Evolutionary conservation across 345 rosid genomes (phyloP), one percentile per base, ranked within the genome.

Genomic region (Eucalyptus marginata): DNA sequence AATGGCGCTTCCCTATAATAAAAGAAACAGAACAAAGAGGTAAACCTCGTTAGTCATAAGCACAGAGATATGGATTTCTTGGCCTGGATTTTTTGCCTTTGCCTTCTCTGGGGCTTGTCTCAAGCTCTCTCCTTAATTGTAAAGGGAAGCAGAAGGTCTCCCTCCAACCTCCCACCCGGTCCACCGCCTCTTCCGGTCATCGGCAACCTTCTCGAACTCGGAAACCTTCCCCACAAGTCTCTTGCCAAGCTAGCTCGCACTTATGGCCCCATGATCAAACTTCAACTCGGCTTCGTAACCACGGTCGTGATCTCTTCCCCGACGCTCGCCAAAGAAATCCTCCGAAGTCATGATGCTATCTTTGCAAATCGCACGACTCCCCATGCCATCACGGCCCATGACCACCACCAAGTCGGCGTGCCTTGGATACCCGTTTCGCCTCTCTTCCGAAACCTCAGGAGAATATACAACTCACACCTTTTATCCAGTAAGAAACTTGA

Each of bases 381-480:
- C 2, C 31, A 59, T 29, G 31, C 68, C 31, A 59, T 59, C 31
- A 59, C 68, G 2, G 68, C 68, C 31, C 68, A 27, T 27, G 68
- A 59, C 68, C 68, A 59, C 68, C 68, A 59, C 68, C 68, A 93
- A 68, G 16, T 52, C 59, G 88, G 91, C 25, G 14, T 94, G 86
- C 50, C 91, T 1, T 92, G 93, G 92, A 47, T 94, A 22, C 94
- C 95, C 13, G 89, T 90, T 13, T 89, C 93, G 8, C 86, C 91
- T 11, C 85, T 46, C 27, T 94, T 94, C 94, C 86, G 93, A 90
- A 90, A 88, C 86, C 87, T 93, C 52, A 88, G 93, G 80, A 94
- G 91, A 68, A 59, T 93, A 25, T 88, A 90, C 87, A 91, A 64
- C 56, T 58, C 64, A 5, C 89, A 91, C 13, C 31, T 94, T 43